phyloP scores from a whole-genome alignment of 176 grass and related monocot genomes.

The Oryza brachyantha region DNA sequence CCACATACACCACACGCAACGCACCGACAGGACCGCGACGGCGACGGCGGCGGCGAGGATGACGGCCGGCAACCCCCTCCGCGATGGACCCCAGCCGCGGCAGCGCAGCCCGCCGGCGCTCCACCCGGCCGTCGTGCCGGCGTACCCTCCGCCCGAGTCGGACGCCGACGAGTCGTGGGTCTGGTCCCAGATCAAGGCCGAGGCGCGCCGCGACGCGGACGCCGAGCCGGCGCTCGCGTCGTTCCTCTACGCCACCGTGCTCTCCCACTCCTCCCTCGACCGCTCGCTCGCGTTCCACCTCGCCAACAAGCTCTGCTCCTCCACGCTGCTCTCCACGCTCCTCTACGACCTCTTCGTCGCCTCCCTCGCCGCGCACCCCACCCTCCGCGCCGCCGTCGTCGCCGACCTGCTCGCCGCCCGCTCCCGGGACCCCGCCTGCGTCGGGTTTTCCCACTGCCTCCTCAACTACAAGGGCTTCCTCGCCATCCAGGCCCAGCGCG shows the following conservation, averaged over 20 bases:
- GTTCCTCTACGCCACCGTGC: conserved; percentile 90
- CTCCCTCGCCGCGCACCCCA: conserved; percentile 52
- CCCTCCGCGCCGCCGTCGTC: conserved; percentile 48
- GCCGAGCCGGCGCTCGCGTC: conserved; percentile 82
- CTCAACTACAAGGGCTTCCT: conserved; percentile 98
- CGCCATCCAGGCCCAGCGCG: conserved; percentile 84
- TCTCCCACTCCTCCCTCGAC: conserved; percentile 71
- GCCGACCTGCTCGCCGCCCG: conserved; percentile 75
- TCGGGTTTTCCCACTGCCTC: conserved; percentile 78
- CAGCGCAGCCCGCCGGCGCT: conserved; percentile 14
- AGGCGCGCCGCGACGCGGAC: conserved; percentile 75
- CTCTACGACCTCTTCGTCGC: conserved; percentile 87
- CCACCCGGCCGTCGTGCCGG: conserved; percentile 35
- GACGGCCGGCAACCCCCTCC: conserved; percentile 48
- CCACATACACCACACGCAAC: too few species aligned
- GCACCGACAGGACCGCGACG: neutral
- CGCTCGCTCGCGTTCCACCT: conserved; percentile 89
- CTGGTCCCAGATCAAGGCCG: conserved; percentile 90
- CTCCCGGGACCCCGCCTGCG: conserved; percentile 71
- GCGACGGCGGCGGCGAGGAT: conserved; percentile 23
- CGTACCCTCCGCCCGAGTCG: conserved; percentile 70
- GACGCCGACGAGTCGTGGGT: conserved; percentile 74
- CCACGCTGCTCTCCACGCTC: conserved; percentile 80
- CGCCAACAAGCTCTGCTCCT: conserved; percentile 96
- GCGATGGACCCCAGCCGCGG: neutral